Evolutionary conservation across 2,329 filamentous ascomycete species (phyloP), one percentile per base, ranked within the genome.

Genomic region (Curvularia lunata): DNA sequence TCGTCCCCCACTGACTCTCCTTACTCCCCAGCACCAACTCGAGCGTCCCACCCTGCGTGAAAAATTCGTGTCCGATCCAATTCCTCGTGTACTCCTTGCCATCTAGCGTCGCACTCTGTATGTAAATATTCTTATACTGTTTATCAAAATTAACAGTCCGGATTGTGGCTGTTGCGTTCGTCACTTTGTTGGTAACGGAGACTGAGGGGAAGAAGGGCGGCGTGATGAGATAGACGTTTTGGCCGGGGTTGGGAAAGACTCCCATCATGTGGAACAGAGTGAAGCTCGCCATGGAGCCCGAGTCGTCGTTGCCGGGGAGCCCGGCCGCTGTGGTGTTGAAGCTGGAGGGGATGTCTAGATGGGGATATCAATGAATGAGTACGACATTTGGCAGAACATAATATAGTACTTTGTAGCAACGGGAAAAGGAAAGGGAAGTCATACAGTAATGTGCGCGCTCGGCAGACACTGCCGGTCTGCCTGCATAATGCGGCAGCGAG

Each of bases 151-250:
- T 79, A 19, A 77, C 52, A 42, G 66, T 72, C 8, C 70, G 69
- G 16, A 81, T 77, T 1, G 75, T 80, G 1, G 79, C 78, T 1
- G 72, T 78, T 28, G 76, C 77, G 5, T 77, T 77, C 0, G 77
- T 81, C 5, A 74, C 51, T n/a, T 75, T 71, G 41, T 76, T 78
- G 1, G 67, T 77, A 19, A 81, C 67, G 42, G 69, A 75, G 34
- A 80, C 71, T 6, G 72, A 67, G 40, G 78, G 71, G 63, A 82
- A 82, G 66, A 80, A 82, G 0, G 80, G 80, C 9, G 80, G 77
- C 7, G 73, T 79, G 56, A 82, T 80, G 49, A 82, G 74, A 52
- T 81, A 82, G 13, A 82, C 78, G 57, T 81, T 76, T 50, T 82
- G 79, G 0, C 80, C 80, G 1, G 80, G 78, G 45, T 80, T 81